Percentiles rank a stretch among this genome's conserved stretches.
Conservation (phyloP, 2,329 filamentous ascomycete species). For the Scytalidium sp. region DNA sequence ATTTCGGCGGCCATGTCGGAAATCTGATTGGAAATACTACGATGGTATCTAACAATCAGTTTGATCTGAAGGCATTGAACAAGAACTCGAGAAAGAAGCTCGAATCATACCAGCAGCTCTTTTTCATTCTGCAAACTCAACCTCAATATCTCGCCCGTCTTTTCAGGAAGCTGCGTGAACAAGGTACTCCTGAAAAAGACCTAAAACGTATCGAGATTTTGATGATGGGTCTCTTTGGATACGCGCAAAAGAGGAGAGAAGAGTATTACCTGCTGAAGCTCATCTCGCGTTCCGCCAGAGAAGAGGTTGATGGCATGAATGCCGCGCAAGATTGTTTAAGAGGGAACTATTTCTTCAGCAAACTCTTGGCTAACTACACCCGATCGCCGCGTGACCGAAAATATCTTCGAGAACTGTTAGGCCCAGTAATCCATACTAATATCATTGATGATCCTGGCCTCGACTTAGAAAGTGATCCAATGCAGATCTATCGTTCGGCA, state of each 20-base stretch:
- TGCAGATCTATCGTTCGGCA: conserved; percentile 92
- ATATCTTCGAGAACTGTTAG: conserved; percentile 83
- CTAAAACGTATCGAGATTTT: conserved; percentile 88
- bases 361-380: conserved; percentile 81
- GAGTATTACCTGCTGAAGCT: conserved; percentile 96
- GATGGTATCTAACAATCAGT: conserved; percentile 85
- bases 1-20: conserved; percentile 87
- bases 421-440: conserved; percentile 82
- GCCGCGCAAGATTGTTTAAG: conserved; percentile 82
- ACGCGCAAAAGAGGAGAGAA: conserved; percentile 93
- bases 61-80: conserved; percentile 95
- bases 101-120: conserved; percentile 94
- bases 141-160: conserved; percentile 89
- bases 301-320: conserved; percentile 74
- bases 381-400: conserved; percentile 90
- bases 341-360: conserved; percentile 90
- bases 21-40: conserved; percentile 84
- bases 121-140: conserved; percentile 96
- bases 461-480: conserved; percentile 92
- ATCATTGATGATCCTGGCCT: conserved; percentile 89
- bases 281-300: conserved; percentile 75
- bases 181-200: conserved; percentile 85
- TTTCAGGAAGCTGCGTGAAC: conserved; percentile 79
- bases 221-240: conserved; percentile 95
- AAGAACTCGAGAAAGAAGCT: conserved; percentile 95